Evolutionary conservation across 2,329 filamentous ascomycete genomes (phyloP).

Genomic region (Ascochyta koolunga): DNA sequence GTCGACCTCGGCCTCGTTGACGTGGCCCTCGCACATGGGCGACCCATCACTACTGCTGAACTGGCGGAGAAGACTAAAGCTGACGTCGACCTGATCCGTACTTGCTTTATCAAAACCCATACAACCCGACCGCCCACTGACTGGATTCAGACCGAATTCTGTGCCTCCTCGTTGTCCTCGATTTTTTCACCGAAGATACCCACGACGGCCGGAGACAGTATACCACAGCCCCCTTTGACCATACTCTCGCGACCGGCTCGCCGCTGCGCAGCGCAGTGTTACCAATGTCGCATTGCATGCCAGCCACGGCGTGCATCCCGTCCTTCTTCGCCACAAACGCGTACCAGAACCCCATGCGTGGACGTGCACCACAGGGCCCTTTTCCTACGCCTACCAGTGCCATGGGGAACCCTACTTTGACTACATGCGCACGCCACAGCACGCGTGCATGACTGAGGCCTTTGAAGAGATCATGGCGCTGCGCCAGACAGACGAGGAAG

Average conservation of each 20-base stretch:
- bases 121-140: not conserved
- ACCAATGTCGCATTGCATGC: slow-evolving; percentile 13
- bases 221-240: slow-evolving; percentile 2
- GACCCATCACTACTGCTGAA: slow-evolving; percentile 11
- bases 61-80: slow-evolving; percentile 17
- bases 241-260: slow-evolving; percentile 9
- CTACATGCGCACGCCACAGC: slow-evolving; percentile 23
- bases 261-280: slow-evolving; percentile 13
- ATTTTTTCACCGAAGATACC: slow-evolving; percentile 4
- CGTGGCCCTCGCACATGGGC: slow-evolving; percentile 13
- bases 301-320: slow-evolving; percentile 21
- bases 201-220: not conserved
- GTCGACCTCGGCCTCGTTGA: slow-evolving; percentile 25
- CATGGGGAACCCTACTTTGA: slow-evolving; percentile 34
- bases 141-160: slow-evolving; percentile 9
- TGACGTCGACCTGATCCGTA: slow-evolving; percentile 17
- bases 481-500: slow-evolving; percentile 1
- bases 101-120: not conserved
- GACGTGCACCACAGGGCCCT: slow-evolving; percentile 38
- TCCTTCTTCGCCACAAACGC: slow-evolving; percentile 36
- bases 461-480: slow-evolving; percentile 41
- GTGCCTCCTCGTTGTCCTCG: slow-evolving; percentile 8
- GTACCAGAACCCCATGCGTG: slow-evolving; percentile 37
- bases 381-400: slow-evolving; percentile 23
- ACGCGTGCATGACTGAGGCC: slow-evolving; percentile 21